Conservation (phyloP, 768 basidiomycete genomes). For the Amanita polypyramis region DNA sequence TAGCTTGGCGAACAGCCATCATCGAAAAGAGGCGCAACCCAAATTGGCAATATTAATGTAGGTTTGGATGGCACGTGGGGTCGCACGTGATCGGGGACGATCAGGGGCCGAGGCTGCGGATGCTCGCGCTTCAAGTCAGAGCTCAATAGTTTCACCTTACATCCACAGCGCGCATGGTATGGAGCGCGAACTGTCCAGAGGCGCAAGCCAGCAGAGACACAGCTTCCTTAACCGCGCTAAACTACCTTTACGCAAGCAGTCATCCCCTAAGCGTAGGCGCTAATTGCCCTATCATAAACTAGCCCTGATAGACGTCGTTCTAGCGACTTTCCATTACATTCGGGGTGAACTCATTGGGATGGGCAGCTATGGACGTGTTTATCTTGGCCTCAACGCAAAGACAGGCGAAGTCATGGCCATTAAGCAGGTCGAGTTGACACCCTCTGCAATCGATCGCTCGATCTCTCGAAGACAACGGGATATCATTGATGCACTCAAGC, state of each 20-base stretch:
- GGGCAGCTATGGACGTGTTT: conserved; percentile 92
- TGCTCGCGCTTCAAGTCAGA: background rate
- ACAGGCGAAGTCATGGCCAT: conserved; percentile 93
- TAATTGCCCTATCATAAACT: background rate
- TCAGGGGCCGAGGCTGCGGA: background rate
- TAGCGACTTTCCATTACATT: conserved; percentile 81
- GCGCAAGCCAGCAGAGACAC: background rate
- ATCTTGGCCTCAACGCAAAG: conserved; percentile 78
- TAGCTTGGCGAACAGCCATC: conserved; percentile 16
- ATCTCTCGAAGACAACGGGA: conserved; percentile 48
- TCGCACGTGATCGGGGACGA: background rate
- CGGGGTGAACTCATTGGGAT: conserved; percentile 88
- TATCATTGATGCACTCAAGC: conserved; percentile 71
- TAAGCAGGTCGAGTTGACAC: conserved; percentile 88
- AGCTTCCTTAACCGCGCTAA: background rate
- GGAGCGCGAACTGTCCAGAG: background rate
- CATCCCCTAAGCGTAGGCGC: background rate
- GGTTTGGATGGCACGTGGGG: conserved; percentile 4
- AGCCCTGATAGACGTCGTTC: background rate
- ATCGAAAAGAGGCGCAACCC: background rate
- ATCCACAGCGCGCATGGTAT: background rate
- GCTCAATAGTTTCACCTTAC: background rate
- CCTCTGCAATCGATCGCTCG: conserved; percentile 58
- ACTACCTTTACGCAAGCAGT: background rate
- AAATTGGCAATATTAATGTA: background rate